Base-by-base conservation (phyloP, 208 protist genomes). In the Trypanosoma avium region DNA sequence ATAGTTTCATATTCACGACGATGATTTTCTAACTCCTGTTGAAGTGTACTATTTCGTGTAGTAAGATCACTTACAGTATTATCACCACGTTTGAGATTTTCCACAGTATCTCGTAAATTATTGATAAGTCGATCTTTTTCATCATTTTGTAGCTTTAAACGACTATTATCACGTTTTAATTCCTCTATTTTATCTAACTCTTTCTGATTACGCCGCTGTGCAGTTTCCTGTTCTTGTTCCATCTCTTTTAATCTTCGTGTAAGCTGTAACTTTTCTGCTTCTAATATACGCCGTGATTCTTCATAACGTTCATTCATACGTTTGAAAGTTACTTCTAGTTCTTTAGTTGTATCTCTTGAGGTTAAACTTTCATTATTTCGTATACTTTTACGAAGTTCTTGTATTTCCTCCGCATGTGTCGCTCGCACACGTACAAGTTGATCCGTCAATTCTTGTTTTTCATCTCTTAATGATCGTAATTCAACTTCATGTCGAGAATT, bases 401-500 rank as follows among this genome's bases (percentile, higher is more conserved):
- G 49, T 49, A 82, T 24, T 38, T 88, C 82, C 59, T 85, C 82
- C 47, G 75, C 84, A 48, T 90, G 75, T 17, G 40, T 54, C 21
- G 73, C 64, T 17, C 61, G 56, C 4, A 48, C 58, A 27, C 59
- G 48, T 1, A 54, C 30, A 17, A 88, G 67, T 35, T 81, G 61
- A 21, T 69, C 57, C 12, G 19, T 42, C 2, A 81, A 30, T 15
- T 81, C 55, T 24, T 72, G 43, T 26, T 67, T 67, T 10, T 82
- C 81, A 38, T 74, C 67, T n/a, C 78, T 79, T 21, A 82, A 50
- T 22, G 74, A 73, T 17, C 86, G 83, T 8, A 71, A 35, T 43
- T 90, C 87, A n/a, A 46, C 50, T 13, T 62, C 72, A 8, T 75
- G 47, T 68, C 80, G 75, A 12, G 67, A 54, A 1, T 50, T 59